A percentile compares a stretch with the other conserved stretches of the same genome.
Evolutionary conservation across 495 filamentous ascomycete genomes (phyloP).

Genomic region (Penicillium manginii): DNA sequence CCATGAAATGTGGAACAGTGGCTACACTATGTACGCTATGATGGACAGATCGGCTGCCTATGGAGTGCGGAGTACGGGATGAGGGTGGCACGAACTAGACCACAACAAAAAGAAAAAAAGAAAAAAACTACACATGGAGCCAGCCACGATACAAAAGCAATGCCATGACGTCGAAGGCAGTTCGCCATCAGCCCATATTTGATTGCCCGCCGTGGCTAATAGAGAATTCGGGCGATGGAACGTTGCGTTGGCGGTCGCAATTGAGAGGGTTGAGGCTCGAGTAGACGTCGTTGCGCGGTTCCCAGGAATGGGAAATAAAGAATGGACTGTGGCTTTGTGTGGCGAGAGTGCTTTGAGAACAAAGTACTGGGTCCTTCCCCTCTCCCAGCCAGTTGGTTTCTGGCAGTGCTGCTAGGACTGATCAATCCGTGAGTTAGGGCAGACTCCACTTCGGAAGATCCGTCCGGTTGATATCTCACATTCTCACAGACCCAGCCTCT

Average conservation of each 20-base stretch:
- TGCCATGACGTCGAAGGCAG: not conserved
- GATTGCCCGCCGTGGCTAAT: not conserved
- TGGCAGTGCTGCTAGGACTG: not conserved
- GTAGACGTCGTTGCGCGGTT: constrained; percentile 26
- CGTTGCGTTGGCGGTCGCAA: constrained; percentile 10
- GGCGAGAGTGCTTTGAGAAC: constrained; percentile 3
- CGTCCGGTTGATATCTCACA: constrained; percentile 36
- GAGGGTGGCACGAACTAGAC: constrained; percentile 7
- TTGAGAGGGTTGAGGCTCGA: constrained; percentile 17
- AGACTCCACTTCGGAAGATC: constrained; percentile 4
- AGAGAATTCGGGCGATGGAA: constrained; percentile 24
- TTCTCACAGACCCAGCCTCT: constrained; percentile 27
- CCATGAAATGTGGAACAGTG: constrained; percentile 6
- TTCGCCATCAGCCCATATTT: not conserved
- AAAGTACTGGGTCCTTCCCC: not conserved
- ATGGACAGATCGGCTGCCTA: constrained; percentile 2
- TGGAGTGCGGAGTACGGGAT: constrained; percentile 9
- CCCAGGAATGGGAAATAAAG: constrained; percentile 15
- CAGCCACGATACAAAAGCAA: constrained; percentile 20
- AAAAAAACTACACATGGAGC: constrained; percentile 12
- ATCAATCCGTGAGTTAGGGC: constrained; percentile 5
- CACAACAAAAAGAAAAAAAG: constrained; percentile 10
- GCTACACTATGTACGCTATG: not conserved
- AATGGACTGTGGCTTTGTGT: constrained; percentile 18
- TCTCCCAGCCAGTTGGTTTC: not conserved